phyloP scores from a whole-genome alignment of 495 filamentous ascomycete genomes.

The Tuber aestivum region DNA sequence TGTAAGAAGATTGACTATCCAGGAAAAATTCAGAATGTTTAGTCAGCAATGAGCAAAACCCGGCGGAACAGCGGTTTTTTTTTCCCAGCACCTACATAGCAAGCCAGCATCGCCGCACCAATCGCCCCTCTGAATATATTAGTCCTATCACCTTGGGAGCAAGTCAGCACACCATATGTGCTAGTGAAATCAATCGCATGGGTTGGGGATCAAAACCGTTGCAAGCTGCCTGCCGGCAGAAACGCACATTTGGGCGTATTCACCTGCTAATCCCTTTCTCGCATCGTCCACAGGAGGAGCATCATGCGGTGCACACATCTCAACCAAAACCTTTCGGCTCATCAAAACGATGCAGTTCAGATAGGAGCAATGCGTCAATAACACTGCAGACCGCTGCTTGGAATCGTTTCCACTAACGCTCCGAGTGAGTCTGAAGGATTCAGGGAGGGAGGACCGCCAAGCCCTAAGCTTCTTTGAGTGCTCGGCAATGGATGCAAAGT shows the following conservation, averaged over 20 bases:
- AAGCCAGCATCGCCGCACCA: slow-evolving; percentile 40
- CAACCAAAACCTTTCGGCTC: slow-evolving; percentile 64
- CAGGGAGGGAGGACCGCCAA: slow-evolving; percentile 39
- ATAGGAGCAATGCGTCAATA: slow-evolving; percentile 38
- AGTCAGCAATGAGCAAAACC: not conserved
- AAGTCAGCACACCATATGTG: slow-evolving; percentile 16
- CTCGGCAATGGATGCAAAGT: slow-evolving; percentile 25
- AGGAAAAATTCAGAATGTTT: not conserved
- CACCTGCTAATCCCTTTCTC: slow-evolving; percentile 18
- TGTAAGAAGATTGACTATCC: slow-evolving; percentile 40
- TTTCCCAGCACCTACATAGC: slow-evolving; percentile 22
- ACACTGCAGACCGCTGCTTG: slow-evolving; percentile 33
- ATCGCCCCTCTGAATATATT: slow-evolving; percentile 35
- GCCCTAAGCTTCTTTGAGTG: slow-evolving; percentile 32
- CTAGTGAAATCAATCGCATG: not conserved
- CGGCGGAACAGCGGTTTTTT: not conserved
- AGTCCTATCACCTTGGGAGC: slow-evolving; percentile 36
- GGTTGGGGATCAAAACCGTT: slow-evolving; percentile 25
- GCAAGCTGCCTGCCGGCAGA: slow-evolving; percentile 41
- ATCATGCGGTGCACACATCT: not conserved
- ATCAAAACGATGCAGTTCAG: slow-evolving; percentile 60
- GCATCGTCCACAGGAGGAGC: not conserved
- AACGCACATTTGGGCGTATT: slow-evolving; percentile 37
- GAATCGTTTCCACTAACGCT: slow-evolving; percentile 30
- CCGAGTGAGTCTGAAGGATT: slow-evolving; percentile 20